These are phyloP conservation scores for Wickerhamomyces alni DNA, from an alignment of 805 yeast genomes.

Conservation along the genomic window DNA sequence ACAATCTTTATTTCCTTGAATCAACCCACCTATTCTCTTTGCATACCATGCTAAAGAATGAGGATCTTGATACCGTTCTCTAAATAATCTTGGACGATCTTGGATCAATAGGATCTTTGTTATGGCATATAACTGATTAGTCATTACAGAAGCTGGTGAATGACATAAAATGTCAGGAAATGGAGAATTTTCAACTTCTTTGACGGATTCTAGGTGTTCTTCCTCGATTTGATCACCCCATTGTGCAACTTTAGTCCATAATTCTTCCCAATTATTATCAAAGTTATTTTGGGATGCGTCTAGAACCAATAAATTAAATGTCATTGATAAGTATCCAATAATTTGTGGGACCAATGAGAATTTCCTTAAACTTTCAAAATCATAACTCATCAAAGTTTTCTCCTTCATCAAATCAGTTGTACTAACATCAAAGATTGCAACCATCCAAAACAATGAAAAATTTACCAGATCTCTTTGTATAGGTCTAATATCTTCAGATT, in stretches of 20 bases:
- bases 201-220: conserved; percentile 21
- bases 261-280: conserved; percentile 29
- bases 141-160: conserved; percentile 25
- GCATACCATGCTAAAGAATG: conserved; percentile 19
- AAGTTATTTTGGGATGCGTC: conserved; percentile 15
- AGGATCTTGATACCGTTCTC: conserved; percentile 9
- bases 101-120: conserved; percentile 29
- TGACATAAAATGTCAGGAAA: conserved; percentile 28
- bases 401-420: conserved; percentile 4
- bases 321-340: conserved; percentile 3
- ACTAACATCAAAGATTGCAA: conserved; percentile 2
- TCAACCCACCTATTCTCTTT: conserved; percentile 13
- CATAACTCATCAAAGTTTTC: conserved; percentile 5
- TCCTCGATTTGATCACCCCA: conserved; percentile 23
- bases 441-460: conserved; percentile 2
- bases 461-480: conserved; percentile 3
- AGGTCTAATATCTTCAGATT: conserved; percentile 6
- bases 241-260: conserved; percentile 31
- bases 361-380: conserved; percentile 3
- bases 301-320: conserved; percentile 3
- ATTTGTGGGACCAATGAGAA: conserved; percentile 2
- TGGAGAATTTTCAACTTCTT: conserved; percentile 26
- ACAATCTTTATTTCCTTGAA: conserved; percentile 4
- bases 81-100: conserved; percentile 29
- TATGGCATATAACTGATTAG: conserved; percentile 29